Conservation (phyloP, 148 eudicot species). For the Simmondsia chinensis region DNA sequence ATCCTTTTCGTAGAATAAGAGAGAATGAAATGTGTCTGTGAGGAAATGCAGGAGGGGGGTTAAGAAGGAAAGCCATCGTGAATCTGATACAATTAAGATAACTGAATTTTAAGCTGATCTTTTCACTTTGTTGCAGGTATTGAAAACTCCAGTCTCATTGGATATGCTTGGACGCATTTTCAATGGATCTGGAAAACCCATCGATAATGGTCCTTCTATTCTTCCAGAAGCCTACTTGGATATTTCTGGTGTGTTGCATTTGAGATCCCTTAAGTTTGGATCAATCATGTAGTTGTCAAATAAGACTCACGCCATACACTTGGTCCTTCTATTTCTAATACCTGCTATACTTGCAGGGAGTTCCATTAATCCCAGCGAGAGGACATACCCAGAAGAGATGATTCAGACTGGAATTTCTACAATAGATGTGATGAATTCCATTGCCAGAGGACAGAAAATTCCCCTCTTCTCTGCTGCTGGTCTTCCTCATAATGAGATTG, state of each 20-base stretch:
- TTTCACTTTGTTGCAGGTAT: slow-evolving; percentile 59
- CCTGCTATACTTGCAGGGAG: slow-evolving; percentile 53
- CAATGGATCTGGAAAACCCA: slow-evolving; percentile 98
- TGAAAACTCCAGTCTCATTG: slow-evolving; percentile 93
- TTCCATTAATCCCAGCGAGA: slow-evolving; percentile 98
- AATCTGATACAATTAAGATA: no score
- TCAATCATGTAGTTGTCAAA: not conserved
- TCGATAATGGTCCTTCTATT: slow-evolving; percentile 97
- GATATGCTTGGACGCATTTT: slow-evolving; percentile 99
- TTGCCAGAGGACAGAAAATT: slow-evolving; percentile 98
- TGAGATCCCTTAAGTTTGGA: not conserved
- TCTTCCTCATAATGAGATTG: slow-evolving; percentile 99
- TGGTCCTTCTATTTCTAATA: slow-evolving; percentile 1
- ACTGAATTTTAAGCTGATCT: no score
- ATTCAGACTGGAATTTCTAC: slow-evolving; percentile 97
- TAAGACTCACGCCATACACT: not conserved
- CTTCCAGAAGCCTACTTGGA: slow-evolving; percentile 96
- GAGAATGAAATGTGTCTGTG: no score
- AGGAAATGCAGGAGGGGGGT: no score
- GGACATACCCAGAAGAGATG: slow-evolving; percentile 99
- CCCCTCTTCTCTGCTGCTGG: slow-evolving; percentile 99
- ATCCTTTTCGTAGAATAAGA: no score
- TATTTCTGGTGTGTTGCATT: slow-evolving; percentile 64
- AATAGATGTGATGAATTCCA: slow-evolving; percentile 99
- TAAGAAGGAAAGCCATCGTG: no score